phyloP scores from a whole-genome alignment of 176 grass and related monocot species.

The Oryza brachyantha region DNA sequence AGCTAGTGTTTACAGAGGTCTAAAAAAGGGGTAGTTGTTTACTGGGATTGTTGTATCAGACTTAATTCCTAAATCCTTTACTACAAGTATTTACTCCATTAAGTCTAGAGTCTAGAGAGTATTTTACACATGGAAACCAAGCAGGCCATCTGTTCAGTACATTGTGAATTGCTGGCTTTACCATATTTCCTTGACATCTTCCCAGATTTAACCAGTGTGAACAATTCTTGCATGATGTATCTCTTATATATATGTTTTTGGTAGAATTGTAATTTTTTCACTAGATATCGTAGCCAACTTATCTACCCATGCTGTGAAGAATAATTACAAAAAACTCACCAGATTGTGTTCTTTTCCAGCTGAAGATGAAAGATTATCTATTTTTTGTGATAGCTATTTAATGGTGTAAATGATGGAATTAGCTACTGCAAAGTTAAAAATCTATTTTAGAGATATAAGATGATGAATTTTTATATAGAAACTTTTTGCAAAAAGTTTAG shows the following conservation, averaged over 20 bases:
- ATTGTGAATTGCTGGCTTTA: constrained; percentile 6
- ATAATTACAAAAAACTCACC: neutral
- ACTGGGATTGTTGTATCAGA: constrained; percentile 40
- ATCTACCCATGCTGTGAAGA: neutral
- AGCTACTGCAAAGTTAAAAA: too few relatives aligned
- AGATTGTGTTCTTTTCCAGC: too few relatives aligned
- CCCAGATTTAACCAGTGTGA: neutral
- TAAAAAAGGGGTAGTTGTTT: constrained; percentile 17
- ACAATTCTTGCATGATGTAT: neutral
- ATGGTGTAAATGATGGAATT: too few relatives aligned
- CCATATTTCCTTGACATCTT: constrained; percentile 22
- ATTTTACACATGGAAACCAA: constrained; percentile 5
- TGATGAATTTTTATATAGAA: too few relatives aligned
- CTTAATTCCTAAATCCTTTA: constrained; percentile 25
- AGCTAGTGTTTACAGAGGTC: constrained; percentile 13
- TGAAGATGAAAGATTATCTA: too few relatives aligned
- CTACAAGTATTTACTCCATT: constrained; percentile 7
- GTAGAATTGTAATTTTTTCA: constrained; percentile 1
- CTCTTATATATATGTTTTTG: constrained; percentile 14
- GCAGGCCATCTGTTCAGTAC: constrained; percentile 4
- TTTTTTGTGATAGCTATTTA: too few relatives aligned
- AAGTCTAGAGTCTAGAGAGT: neutral
- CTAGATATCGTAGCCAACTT: neutral
- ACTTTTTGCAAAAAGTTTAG: too few relatives aligned
- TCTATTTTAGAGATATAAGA: too few relatives aligned